Percentiles rank a stretch among this genome's conserved stretches.
phyloP scores from a whole-genome alignment of 2,329 filamentous ascomycete species.

The Xylariales sp. region DNA sequence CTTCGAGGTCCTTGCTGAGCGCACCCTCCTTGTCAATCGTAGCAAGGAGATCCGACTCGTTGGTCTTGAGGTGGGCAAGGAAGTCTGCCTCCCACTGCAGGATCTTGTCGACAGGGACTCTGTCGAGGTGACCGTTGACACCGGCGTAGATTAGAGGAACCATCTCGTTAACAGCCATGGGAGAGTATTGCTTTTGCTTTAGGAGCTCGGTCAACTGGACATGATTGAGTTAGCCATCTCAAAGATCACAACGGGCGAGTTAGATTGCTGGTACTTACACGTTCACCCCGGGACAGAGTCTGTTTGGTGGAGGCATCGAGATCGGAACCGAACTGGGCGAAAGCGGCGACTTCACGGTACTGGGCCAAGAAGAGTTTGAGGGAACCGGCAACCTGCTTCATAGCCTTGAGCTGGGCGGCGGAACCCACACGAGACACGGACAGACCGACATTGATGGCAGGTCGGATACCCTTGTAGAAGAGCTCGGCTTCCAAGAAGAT shows the following conservation, averaged over 20 bases:
- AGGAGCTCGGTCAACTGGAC: conserved; percentile 82
- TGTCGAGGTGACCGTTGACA: conserved; percentile 95
- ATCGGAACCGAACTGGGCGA: conserved; percentile 99
- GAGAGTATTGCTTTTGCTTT: conserved; percentile 99
- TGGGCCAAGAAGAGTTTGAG: conserved; percentile 99
- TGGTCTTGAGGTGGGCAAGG: conserved; percentile 85
- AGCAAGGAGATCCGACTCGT: conserved; percentile 77
- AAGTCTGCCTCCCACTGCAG: conserved; percentile 93
- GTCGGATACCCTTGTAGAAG: conserved; percentile 99
- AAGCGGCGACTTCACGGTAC: conserved; percentile 99
- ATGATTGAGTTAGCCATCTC: conserved; percentile 15
- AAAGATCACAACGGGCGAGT: too few relatives aligned
- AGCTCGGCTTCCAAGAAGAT: conserved; percentile 99
- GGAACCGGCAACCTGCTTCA: conserved; percentile 99
- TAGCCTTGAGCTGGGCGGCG: conserved; percentile 98
- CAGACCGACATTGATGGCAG: conserved; percentile 99
- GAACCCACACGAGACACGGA: conserved; percentile 99
- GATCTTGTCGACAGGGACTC: conserved; percentile 84
- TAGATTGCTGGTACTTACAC: too few relatives aligned
- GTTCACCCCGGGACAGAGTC: conserved; percentile 96
- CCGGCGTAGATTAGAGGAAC: conserved; percentile 98
- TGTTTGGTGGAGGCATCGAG: conserved; percentile 98
- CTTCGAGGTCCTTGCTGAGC: conserved; percentile 90
- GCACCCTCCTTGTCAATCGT: conserved; percentile 94
- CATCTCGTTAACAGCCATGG: conserved; percentile 99